Base-by-base conservation (phyloP, 139 green algal species). In the Edaphochlamys debaryana region DNA sequence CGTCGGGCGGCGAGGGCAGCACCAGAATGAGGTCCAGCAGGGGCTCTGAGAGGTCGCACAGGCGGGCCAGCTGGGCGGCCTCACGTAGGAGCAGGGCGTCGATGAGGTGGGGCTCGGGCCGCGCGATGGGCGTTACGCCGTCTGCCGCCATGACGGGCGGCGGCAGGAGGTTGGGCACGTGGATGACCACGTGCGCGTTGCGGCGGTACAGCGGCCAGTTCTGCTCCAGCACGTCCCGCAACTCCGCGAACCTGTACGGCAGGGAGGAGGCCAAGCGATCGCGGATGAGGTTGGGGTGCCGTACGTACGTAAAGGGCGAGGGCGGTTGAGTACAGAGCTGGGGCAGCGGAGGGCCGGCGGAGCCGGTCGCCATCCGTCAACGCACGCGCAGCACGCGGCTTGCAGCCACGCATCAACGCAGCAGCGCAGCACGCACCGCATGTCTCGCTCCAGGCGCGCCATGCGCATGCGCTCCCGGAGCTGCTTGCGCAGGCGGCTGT, bases 31-130 rank as follows among this genome's bases (percentile, higher is more conserved):
- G 68, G 69, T 79, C 79, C 56, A 85, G 38, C 54, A 90, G 58
- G 8, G 90, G 89, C 67, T 94, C 89, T 19, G 84, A 68, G 64
- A 94, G 70, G 77, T 94, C 89, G 54, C 89, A 93, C 75, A 94
- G 69, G 27, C 91, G 85, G 27, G 87, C 80, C 79, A 94, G 74
- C 77, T 94, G 89, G 20, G 80, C 79, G 32, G 82, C 86, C 80
- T 94, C 88, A n/a, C 82, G 40, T 8, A 78, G 38, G 52, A 87
- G 77, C 77, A 87, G 58, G 2, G 77, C 71, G 20, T 84, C 6
- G 17, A 81, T 38, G 4, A 81, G 17, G 75, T 81, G 75, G 30
- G 75, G 75, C 75, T 81, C 75, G 17, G 75, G 75, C 19, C 75
- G 60, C 56, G 11, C 45, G 11, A 54, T 9, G 11, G 13, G 11